Base-by-base conservation (phyloP, 768 basidiomycete species). In the Pleurotus tuoliensis region DNA sequence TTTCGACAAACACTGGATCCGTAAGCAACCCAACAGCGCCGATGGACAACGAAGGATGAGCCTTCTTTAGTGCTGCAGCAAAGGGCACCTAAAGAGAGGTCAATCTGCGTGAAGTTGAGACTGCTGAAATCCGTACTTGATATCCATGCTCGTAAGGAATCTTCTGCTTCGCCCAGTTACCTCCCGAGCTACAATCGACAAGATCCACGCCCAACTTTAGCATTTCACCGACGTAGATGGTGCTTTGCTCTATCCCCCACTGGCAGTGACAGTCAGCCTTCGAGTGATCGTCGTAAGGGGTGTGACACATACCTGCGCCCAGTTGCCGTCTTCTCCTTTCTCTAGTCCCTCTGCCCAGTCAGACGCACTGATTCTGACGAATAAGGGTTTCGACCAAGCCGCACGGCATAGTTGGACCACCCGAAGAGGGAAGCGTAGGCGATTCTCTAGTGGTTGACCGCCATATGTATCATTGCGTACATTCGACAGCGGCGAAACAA, bases 221-320 rank as follows among this genome's bases (percentile, higher is more conserved):
- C 63, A 92, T 66, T 65, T 82, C 77, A 12, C 77, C 76, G 2
- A 76, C 76, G 27, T 85, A 76, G 34, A 84, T 63, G 30, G 75
- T 84, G 66, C 81, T 88, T 69, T 94, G 92, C 64, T 91, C 85
- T 51, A 91, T 73, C 9, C 90, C 91, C 88, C 90, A 90, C 41
- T 44, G 41, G 20, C n/a, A 16, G 3, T 9, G 11, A 3, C 30
- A 11, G 30, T 34, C 9, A 34, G 7, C 8, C 30, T 34, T 34
- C 30, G 8, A 34, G 11, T 34, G 30, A 34, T 34, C 30, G 11
- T 11, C 0, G 30, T 11, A 9, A 34, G 11, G 30, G 11, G 8
- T 8, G 30, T 34, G 8, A 22, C 20, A 44, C 41, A 9, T n/a
- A 44, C 41, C 51, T 82, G 78, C 56, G 74, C 76, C 81, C 81